A percentile compares a stretch with the other conserved stretches of the same genome.
Evolutionary conservation across 352 stramenopile genomes (phyloP).

Genomic region (Peronospora farinosa): DNA sequence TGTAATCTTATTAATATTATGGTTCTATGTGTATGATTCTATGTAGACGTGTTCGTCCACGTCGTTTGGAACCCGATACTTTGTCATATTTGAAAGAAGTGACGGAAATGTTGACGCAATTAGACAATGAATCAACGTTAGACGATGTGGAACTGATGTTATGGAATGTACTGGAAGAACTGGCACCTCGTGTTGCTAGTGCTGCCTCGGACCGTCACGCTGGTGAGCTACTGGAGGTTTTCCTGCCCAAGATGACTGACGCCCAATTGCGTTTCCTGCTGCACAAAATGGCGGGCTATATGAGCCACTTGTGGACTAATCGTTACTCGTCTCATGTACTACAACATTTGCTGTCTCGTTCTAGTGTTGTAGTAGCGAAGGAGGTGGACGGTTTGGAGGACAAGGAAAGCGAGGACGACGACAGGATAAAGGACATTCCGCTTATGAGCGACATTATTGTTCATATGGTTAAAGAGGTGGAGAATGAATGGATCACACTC

Average conservation of each 20-base stretch:
- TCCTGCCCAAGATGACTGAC: slow-evolving; percentile 67
- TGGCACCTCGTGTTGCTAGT: slow-evolving; percentile 66
- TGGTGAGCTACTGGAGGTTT: slow-evolving; percentile 58
- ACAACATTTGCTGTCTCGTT: slow-evolving; percentile 63
- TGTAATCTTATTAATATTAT: too few species aligned
- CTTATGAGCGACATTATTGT: slow-evolving; percentile 65
- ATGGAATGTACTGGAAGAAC: slow-evolving; percentile 78
- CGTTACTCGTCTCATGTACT: slow-evolving; percentile 84
- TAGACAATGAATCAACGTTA: slow-evolving; percentile 42
- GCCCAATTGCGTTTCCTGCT: slow-evolving; percentile 67
- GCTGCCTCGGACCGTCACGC: slow-evolving; percentile 71
- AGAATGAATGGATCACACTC: slow-evolving; percentile 76
- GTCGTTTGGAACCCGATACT: slow-evolving; percentile 68
- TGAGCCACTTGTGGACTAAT: slow-evolving; percentile 81
- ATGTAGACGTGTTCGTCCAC: slow-evolving; percentile 58
- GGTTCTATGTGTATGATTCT: not conserved
- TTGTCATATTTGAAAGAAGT: slow-evolving; percentile 81
- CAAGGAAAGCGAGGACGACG: slow-evolving; percentile 47
- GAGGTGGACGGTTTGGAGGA: slow-evolving; percentile 28
- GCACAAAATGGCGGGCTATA: slow-evolving; percentile 75
- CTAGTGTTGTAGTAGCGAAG: slow-evolving; percentile 44
- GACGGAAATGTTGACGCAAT: slow-evolving; percentile 60
- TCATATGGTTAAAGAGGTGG: slow-evolving; percentile 66
- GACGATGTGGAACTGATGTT: slow-evolving; percentile 60
- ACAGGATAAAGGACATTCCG: slow-evolving; percentile 55